Percentiles rank a stretch among this genome's conserved stretches.
Evolutionary conservation across 768 basidiomycete genomes (phyloP).

Genomic region (Saitozyma podzolica): DNA sequence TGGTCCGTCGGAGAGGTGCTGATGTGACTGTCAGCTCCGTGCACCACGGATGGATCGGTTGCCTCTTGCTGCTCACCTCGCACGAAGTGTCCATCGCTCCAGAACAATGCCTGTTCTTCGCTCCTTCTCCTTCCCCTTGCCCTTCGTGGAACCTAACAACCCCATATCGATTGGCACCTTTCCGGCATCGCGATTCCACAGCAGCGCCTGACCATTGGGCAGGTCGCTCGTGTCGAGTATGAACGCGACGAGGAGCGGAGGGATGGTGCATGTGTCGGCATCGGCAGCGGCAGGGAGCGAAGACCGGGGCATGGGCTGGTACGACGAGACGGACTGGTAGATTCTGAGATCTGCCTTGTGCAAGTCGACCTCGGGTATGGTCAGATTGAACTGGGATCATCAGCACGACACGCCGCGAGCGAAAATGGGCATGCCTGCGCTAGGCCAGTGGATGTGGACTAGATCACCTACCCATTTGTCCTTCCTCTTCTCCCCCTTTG

Average conservation of each 20-base stretch:
- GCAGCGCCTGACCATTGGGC: constrained; percentile 37
- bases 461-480: constrained; percentile 49
- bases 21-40: background rate
- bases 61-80: constrained; percentile 23
- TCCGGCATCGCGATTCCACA: constrained; percentile 32
- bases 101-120: constrained; percentile 38
- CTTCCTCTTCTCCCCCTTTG: constrained; percentile 32
- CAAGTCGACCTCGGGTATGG: constrained; percentile 43
- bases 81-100: constrained; percentile 48
- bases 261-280: constrained; percentile 24
- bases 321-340: constrained; percentile 39
- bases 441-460: background rate
- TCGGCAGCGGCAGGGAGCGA: background rate
- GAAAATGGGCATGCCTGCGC: background rate
- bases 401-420: constrained; percentile 1
- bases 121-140: constrained; percentile 34
- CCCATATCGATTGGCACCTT: constrained; percentile 29
- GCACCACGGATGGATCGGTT: background rate
- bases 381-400: constrained; percentile 43
- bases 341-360: constrained; percentile 43
- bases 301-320: constrained; percentile 16
- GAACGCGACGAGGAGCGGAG: constrained; percentile 50
- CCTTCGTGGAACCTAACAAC: constrained; percentile 13
- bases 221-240: constrained; percentile 49
- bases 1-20: constrained; percentile 8